Evolutionary conservation across 2,329 filamentous ascomycete genomes (phyloP).

Genomic region (Curvularia sp.): DNA sequence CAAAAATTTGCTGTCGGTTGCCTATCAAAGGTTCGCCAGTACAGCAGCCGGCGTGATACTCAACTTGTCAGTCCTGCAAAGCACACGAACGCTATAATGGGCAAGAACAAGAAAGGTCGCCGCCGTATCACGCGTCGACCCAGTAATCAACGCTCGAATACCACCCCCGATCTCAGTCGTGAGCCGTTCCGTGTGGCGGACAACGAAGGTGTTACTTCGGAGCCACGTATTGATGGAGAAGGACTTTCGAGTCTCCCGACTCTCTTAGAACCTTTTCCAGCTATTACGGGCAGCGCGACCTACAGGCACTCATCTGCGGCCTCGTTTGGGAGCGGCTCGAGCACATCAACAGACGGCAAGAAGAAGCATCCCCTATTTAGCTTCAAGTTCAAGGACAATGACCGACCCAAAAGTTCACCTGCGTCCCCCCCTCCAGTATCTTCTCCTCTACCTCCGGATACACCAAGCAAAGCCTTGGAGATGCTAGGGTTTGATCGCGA

Average conservation of each 20-base stretch:
- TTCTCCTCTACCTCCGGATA: conserved; percentile 28
- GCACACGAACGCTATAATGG: conserved; percentile 13
- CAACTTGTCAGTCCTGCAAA: conserved; percentile 6
- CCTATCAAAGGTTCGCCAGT: background rate
- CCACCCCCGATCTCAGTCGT: conserved; percentile 20
- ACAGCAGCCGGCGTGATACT: background rate
- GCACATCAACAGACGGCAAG: conserved; percentile 14
- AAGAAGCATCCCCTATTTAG: conserved; percentile 29
- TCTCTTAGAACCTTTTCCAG: conserved; percentile 4
- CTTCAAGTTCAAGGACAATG: conserved; percentile 22
- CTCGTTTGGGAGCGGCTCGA: conserved; percentile 8
- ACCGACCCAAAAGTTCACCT: conserved; percentile 16
- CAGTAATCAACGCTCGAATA: conserved; percentile 24
- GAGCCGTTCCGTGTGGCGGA: conserved; percentile 12
- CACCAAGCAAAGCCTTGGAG: conserved; percentile 32
- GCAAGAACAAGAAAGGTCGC: conserved; percentile 27
- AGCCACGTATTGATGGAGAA: conserved; percentile 1
- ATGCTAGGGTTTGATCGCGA: conserved; percentile 26
- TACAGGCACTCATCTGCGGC: conserved; percentile 11
- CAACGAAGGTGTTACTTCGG: conserved; percentile 8
- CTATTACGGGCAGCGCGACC: conserved; percentile 3
- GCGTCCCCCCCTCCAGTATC: conserved; percentile 13
- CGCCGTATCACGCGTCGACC: conserved; percentile 27
- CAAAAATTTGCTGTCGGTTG: background rate
- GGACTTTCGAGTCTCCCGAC: conserved; percentile 13